Base-by-base conservation (phyloP, 352 stramenopile genomes). In the Phytopythium kandeliae region DNA sequence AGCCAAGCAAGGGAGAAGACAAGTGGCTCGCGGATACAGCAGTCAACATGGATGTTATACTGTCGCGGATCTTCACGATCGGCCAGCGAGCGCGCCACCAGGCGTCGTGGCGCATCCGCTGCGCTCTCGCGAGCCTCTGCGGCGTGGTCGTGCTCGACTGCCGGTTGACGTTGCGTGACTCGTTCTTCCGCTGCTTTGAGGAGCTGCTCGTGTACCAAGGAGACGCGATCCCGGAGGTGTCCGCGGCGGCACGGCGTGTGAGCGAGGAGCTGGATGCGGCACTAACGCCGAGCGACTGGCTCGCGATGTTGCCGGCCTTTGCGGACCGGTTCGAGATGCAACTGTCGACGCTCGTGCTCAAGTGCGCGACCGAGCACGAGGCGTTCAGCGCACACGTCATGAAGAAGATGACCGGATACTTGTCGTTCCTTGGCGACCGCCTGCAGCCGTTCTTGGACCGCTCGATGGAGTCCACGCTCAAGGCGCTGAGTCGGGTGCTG, bases 171-270 rank as follows among this genome's bases (percentile, higher is more conserved):
- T 74, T 95, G 13, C 52, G 55, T 4, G 48, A 65, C 4, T 85
- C 69, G 7, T 92, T 92, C 31, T 82, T 95, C 54, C 71, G 67
- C 13, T 88, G 73, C 40, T 90, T 80, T 26, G 85, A 95, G 52
- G 78, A 91, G 48, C 68, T 93, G 28, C 63, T 95, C 43, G 74
- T 89, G 21, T 58, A 90, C 31, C 62, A 65, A 26, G 67, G 69
- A 11, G 78, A 95, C 31, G 37, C 57, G 7, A 89, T 89, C 30
- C 43, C 54, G 2, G 43, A 70, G 13, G 65, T 71, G 13, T 50
- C 60, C 15, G 16, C 48, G 9, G 58, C 67, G 36, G 63, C 74
- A 26, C 17, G 16, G 1, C 4, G 16, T 1, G 42, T 87, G 12
- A 54, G 66, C 11, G 8, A 31, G 0, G 34, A 48, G 8, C 50